A percentile compares a stretch with the other conserved stretches of the same genome.
phyloP scores from a whole-genome alignment of 345 rosid genomes.

The Iberis pinnata region DNA sequence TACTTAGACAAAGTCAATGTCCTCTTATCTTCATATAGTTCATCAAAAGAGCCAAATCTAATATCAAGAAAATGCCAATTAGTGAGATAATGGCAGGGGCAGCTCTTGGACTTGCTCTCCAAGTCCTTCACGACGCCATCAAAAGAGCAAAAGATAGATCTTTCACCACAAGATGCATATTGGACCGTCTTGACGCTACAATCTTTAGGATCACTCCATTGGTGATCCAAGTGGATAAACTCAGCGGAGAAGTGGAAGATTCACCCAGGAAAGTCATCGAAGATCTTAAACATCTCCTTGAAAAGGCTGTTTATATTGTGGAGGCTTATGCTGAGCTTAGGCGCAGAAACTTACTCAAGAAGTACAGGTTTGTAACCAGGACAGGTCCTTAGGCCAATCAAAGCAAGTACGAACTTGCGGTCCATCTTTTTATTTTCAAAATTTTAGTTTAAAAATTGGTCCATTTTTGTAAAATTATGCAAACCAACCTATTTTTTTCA shows the following conservation, averaged over 20 bases:
- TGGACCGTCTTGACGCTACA: slow-evolving; percentile 17
- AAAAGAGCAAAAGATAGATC: slow-evolving; percentile 16
- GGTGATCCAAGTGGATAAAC: slow-evolving; percentile 4
- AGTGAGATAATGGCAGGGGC: slow-evolving; percentile 4
- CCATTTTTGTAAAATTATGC: too few relatives aligned
- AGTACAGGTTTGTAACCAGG: neutral
- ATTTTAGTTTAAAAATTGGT: too few relatives aligned
- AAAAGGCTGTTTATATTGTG: slow-evolving; percentile 1
- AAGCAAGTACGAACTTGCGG: too few relatives aligned
- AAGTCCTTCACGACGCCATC: slow-evolving; percentile 9
- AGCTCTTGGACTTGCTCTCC: slow-evolving; percentile 1
- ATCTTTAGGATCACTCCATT: slow-evolving; percentile 14
- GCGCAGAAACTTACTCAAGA: slow-evolving; percentile 18
- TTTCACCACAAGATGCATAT: slow-evolving; percentile 7
- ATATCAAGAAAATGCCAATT: slow-evolving; percentile 5
- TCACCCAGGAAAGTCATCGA: slow-evolving; percentile 6
- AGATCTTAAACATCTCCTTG: slow-evolving; percentile 14
- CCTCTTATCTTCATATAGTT: neutral
- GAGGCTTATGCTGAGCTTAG: slow-evolving; percentile 11
- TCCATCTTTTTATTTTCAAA: too few relatives aligned
- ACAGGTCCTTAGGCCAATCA: too few relatives aligned
- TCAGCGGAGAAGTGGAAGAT: slow-evolving; percentile 12
- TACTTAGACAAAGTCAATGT: neutral
- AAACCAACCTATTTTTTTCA: too few relatives aligned
- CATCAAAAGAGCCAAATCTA: neutral